A percentile compares a stretch with the other conserved stretches of the same genome.
Evolutionary conservation across 495 filamentous ascomycete species (phyloP).

Genomic region (Thermothielavioides terrestris): DNA sequence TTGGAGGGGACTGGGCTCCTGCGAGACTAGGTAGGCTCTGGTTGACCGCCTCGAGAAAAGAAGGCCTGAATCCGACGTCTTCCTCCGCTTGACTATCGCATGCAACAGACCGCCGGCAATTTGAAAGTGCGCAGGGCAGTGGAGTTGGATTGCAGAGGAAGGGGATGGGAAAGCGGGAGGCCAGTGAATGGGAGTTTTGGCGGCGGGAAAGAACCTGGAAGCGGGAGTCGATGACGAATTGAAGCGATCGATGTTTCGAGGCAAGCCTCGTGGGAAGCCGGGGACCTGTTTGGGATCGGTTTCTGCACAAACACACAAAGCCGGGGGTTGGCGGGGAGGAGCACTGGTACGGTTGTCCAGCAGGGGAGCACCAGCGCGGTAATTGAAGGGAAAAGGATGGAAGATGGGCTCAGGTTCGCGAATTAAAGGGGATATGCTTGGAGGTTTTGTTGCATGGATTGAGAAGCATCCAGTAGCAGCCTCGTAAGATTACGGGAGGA

Average conservation of each 20-base stretch:
- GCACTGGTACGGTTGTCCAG: neutral
- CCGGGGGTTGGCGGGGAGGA: neutral
- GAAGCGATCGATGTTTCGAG: conserved; percentile 14
- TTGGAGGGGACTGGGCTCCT: conserved; percentile 31
- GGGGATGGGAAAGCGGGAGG: conserved; percentile 12
- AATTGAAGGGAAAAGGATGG: conserved; percentile 11
- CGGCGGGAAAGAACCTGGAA: conserved; percentile 10
- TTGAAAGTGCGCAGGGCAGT: conserved; percentile 18
- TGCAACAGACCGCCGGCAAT: conserved; percentile 19
- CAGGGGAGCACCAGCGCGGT: conserved; percentile 5
- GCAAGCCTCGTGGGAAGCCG: neutral
- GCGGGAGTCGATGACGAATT: conserved; percentile 18
- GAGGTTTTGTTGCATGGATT: conserved; percentile 19
- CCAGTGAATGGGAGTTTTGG: conserved; percentile 6
- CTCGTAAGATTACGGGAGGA: conserved; percentile 29
- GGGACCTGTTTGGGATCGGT: too few species aligned
- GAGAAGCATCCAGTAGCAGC: conserved; percentile 15
- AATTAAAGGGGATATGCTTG: conserved; percentile 20
- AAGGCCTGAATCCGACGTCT: conserved; percentile 15
- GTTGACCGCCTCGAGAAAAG: conserved; percentile 9
- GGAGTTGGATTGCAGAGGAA: conserved; percentile 23
- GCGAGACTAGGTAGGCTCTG: conserved; percentile 11
- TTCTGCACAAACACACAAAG: conserved; percentile 12
- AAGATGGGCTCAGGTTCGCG: conserved; percentile 1
- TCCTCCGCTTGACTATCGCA: conserved; percentile 21